Conservation (phyloP, 495 filamentous ascomycete genomes). For the Hypomontagnella submonticulosa region DNA sequence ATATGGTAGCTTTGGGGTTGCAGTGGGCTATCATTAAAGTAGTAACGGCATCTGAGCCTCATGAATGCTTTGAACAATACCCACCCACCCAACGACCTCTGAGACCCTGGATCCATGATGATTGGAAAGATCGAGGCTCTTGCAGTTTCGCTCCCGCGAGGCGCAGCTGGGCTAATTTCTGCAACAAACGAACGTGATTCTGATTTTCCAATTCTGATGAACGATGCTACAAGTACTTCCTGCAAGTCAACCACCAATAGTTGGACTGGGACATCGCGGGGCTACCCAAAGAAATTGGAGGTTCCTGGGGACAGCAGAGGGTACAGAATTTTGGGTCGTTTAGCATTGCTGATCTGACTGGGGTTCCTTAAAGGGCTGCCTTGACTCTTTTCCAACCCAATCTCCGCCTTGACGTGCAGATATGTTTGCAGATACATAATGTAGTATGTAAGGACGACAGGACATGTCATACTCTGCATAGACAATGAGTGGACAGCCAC, state of each 20-base stretch:
- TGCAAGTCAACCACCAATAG: constrained; percentile 2
- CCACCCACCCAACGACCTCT: constrained; percentile 6
- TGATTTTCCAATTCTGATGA: not conserved
- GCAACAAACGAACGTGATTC: constrained; percentile 14
- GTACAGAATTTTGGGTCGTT: constrained; percentile 24
- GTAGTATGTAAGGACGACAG: no score
- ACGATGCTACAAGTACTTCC: constrained; percentile 7
- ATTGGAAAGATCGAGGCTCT: constrained; percentile 13
- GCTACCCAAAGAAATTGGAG: constrained; percentile 7
- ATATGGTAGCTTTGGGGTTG: constrained; percentile 24
- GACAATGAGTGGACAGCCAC: not conserved
- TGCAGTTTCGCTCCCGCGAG: constrained; percentile 14
- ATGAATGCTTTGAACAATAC: constrained; percentile 20
- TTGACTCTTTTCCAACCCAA: constrained; percentile 11
- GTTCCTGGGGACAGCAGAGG: not conserved
- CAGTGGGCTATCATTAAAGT: constrained; percentile 28
- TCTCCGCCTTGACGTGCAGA: constrained; percentile 12
- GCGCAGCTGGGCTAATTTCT: constrained; percentile 18
- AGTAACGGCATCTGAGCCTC: constrained; percentile 37
- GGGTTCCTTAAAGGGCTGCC: constrained; percentile 20
- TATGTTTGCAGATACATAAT: no score
- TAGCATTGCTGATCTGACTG: constrained; percentile 36
- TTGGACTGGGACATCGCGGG: constrained; percentile 8
- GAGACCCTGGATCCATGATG: constrained; percentile 3
- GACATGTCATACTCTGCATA: not conserved